These are phyloP conservation scores for Clarkia xantiana DNA, from an alignment of 345 rosid genomes.

Conservation along the genomic window DNA sequence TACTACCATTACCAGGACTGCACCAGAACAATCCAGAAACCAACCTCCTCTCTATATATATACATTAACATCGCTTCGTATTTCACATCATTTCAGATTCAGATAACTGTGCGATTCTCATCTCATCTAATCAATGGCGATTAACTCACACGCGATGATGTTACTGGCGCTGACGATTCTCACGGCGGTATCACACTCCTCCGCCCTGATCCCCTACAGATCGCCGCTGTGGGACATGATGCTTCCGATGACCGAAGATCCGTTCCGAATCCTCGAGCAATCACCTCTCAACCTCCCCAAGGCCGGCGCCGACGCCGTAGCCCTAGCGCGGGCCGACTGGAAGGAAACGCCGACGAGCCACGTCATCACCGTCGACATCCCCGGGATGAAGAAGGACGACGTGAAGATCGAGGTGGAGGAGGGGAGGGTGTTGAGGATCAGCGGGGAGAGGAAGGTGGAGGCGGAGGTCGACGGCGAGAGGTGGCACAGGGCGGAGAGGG, in stretches of 20 bases:
- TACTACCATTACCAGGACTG: too few species aligned
- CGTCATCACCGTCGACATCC: slow-evolving; percentile 49
- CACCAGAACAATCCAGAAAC: neutral
- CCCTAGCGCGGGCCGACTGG: slow-evolving; percentile 68
- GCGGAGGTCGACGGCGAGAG: slow-evolving; percentile 50
- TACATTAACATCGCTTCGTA: neutral
- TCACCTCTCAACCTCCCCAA: slow-evolving; percentile 19
- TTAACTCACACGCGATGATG: neutral
- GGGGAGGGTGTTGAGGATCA: slow-evolving; percentile 45
- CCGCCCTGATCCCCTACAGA: slow-evolving; percentile 11
- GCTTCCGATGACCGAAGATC: slow-evolving; percentile 19
- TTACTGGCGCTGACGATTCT: neutral
- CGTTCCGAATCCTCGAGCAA: slow-evolving; percentile 29
- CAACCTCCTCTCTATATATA: neutral
- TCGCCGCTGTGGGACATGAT: slow-evolving; percentile 16
- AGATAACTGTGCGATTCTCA: neutral
- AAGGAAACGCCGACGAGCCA: slow-evolving; percentile 63
- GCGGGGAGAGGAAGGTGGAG: slow-evolving; percentile 63
- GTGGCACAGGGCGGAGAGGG: slow-evolving; percentile 70
- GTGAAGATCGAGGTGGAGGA: slow-evolving; percentile 60
- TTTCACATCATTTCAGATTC: neutral
- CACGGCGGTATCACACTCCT: neutral
- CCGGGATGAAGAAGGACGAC: slow-evolving; percentile 61
- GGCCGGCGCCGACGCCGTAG: slow-evolving; percentile 14
- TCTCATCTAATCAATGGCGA: neutral